These are phyloP conservation scores for Panicum miliaceum DNA, from an alignment of 176 grass and related monocot genomes.

Conservation along the genomic window DNA sequence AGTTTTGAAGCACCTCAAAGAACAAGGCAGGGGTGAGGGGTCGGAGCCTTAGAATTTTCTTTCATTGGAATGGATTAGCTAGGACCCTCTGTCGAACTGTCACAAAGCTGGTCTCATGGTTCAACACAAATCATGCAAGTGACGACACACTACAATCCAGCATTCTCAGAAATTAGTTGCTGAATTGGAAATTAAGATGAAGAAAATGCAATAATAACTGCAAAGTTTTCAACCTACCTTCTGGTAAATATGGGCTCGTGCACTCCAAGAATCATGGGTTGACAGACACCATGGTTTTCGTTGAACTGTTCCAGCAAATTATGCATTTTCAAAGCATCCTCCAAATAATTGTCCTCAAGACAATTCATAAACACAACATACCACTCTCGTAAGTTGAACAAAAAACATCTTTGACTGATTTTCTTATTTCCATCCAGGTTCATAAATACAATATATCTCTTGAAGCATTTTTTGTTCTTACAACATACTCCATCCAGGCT, in stretches of 20 bases:
- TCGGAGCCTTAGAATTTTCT: no score
- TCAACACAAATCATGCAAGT: conserved; percentile 95
- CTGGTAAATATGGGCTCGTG: conserved; percentile 97
- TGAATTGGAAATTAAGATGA: conserved; percentile 26
- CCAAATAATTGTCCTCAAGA: conserved; percentile 94
- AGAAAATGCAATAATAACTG: conserved; percentile 18
- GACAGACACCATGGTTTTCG: conserved; percentile 84
- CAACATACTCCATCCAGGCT: conserved; percentile 70
- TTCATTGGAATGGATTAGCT: conserved; percentile 1
- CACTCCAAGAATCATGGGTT: conserved; percentile 93
- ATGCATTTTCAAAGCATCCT: conserved; percentile 96
- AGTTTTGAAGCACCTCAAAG: no score
- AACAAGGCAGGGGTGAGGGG: no score
- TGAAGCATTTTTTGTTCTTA: conserved; percentile 35
- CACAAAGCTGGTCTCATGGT: conserved; percentile 95
- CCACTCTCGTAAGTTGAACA: no score
- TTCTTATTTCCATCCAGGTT: no score
- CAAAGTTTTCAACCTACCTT: conserved; percentile 57
- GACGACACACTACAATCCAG: conserved; percentile 81
- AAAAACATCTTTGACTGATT: no score
- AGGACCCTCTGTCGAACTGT: conserved; percentile 93
- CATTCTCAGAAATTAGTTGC: conserved; percentile 41
- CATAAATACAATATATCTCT: background rate
- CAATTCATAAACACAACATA: conserved; percentile 34
- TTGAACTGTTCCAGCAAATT: conserved; percentile 97